These are phyloP conservation scores for Cladosporium sp. DNA, from an alignment of 2,329 filamentous ascomycete genomes.

Conservation along the genomic window DNA sequence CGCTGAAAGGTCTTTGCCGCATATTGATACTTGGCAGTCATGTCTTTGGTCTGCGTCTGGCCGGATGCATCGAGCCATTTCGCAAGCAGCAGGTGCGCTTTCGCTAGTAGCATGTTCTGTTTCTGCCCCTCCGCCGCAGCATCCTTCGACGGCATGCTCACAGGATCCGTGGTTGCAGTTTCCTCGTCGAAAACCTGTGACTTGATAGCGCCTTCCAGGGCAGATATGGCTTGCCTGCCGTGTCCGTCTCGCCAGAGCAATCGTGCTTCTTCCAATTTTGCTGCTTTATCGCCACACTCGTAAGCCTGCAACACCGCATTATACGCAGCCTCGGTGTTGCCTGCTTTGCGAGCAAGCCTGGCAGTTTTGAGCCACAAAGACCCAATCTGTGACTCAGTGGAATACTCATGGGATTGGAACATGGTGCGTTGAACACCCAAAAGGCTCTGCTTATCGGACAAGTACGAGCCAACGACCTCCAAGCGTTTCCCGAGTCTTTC, in stretches of 20 bases:
- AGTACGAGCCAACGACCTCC: slow-evolving; percentile 82
- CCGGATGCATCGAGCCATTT: slow-evolving; percentile 97
- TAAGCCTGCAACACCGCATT: slow-evolving; percentile 89
- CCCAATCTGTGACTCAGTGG: slow-evolving; percentile 69
- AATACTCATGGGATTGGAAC: slow-evolving; percentile 53
- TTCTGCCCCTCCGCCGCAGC: slow-evolving; percentile 29
- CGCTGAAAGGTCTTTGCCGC: slow-evolving; percentile 64
- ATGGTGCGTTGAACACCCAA: slow-evolving; percentile 78
- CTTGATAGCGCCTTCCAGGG: slow-evolving; percentile 78
- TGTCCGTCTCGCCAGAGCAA: slow-evolving; percentile 91
- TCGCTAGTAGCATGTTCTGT: slow-evolving; percentile 61
- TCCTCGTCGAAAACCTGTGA: slow-evolving; percentile 62
- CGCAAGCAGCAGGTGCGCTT: slow-evolving; percentile 81
- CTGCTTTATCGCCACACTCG: slow-evolving; percentile 75
- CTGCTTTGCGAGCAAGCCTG: slow-evolving; percentile 77
- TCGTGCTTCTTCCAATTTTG: slow-evolving; percentile 90
- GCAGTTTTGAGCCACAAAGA: slow-evolving; percentile 81
- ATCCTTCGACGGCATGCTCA: background rate
- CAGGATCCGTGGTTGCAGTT: slow-evolving; percentile 10
- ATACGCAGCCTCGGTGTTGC: slow-evolving; percentile 80
- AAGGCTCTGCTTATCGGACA: slow-evolving; percentile 89
- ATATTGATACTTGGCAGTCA: slow-evolving; percentile 77
- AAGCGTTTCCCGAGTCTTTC: slow-evolving; percentile 65
- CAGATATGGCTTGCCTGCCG: slow-evolving; percentile 90
- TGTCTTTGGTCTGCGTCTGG: slow-evolving; percentile 76